Evolutionary conservation across 805 yeast species (phyloP), one percentile per base, ranked within the genome.

Genomic region (Vanderwaltozyma yarrowii): DNA sequence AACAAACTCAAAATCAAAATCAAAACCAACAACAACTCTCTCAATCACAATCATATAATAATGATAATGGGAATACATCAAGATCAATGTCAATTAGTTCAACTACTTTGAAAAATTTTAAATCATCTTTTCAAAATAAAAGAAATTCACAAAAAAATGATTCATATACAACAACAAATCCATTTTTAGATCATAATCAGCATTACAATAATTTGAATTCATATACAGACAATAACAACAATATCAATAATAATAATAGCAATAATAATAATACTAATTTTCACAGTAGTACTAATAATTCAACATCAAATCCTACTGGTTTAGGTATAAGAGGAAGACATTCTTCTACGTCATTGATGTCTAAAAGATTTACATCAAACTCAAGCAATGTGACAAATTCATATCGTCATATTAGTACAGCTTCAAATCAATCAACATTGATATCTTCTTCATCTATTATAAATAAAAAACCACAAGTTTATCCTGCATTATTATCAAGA

Each of bases 401-500:
- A 9, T 28, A 31, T 21, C 39, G 30, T 25, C 37, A 31, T 28
- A 33, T 27, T 2, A 38, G 30, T 10, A 26, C 33, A 5, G 24
- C 41, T 15, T 32, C 38, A 21, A 37, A 15, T 29, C 39, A 37
- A 21, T 21, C 23, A 21, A 21, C 23, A 21, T 7, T 21, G 9
- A 21, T 21, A 21, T 21, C 33, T 13, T n/a, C 24, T 25, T 7
- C 31, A 23, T 46, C 61, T 2, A 50, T 45, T 6, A 9, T 58
- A 2, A 43, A 52, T 10, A 61, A 56, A 41, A 62, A 73, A 40
- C 94, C 95, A 6, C 65, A 71, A 15, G 88, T 87, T 2, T 87
- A 92, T 57, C 96, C 97, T 2, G 97, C 98, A 0, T 50, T 85
- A 52, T 64, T 92, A 15, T 85, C 96, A 4, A 70, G 76, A 35